These are phyloP conservation scores for Sonneratia caseolaris DNA, from an alignment of 345 rosid genomes.

Conservation along the genomic window DNA sequence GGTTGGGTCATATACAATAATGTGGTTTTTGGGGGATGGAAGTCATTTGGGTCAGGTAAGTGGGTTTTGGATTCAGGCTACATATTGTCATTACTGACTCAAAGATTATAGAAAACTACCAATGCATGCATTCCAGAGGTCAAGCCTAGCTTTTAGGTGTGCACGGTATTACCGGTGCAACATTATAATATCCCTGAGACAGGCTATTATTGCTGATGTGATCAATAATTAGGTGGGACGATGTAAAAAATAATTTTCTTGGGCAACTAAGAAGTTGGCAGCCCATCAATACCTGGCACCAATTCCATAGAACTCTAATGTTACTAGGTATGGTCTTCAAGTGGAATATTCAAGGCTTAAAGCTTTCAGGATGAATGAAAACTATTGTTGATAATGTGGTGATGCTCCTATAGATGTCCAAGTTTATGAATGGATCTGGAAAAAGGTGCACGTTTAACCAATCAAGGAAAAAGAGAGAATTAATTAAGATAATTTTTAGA, in stretches of 20 bases:
- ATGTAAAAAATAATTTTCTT: not conserved
- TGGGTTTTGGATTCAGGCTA: not conserved
- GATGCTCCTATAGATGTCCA: not conserved
- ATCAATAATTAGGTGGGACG: too few relatives aligned
- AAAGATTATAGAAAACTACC: not conserved
- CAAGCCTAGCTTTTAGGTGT: too few relatives aligned
- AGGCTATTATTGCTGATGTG: too few relatives aligned
- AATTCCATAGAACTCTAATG: not conserved
- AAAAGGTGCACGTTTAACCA: not conserved
- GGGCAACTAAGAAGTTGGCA: not conserved
- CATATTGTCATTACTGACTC: not conserved
- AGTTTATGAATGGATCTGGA: not conserved
- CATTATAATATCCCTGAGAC: too few relatives aligned
- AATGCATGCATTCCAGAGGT: not conserved
- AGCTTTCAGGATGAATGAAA: not conserved
- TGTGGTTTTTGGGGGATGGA: not conserved
- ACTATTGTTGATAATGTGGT: not conserved
- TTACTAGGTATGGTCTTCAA: not conserved
- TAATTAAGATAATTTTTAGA: not conserved
- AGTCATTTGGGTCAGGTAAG: not conserved
- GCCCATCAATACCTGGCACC: not conserved
- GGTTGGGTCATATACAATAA: not conserved
- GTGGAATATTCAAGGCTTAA: not conserved
- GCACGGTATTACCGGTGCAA: too few relatives aligned
- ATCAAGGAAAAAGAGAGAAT: not conserved